Conservation (phyloP, 1,139 yeast genomes). For the Yamadazyma membranifaciens region DNA sequence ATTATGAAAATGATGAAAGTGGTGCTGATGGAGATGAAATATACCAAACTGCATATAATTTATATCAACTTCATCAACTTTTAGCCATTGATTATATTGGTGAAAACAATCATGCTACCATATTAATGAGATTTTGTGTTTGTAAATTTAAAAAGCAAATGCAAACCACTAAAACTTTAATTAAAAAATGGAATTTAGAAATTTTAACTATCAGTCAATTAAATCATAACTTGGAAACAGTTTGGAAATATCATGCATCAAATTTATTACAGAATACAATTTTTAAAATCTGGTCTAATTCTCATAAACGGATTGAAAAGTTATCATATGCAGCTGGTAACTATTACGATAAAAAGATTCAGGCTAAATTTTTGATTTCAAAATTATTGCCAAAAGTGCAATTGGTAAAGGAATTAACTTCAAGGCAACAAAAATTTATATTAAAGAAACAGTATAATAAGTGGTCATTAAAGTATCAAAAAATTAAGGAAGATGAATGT, state of each 20-base stretch:
- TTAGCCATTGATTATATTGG: slow-evolving; percentile 11
- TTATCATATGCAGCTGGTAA: slow-evolving; percentile 10
- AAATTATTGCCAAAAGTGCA: slow-evolving; percentile 11
- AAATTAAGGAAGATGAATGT: no score
- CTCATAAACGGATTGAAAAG: slow-evolving; percentile 1
- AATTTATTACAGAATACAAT: not conserved
- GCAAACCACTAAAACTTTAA: slow-evolving; percentile 4
- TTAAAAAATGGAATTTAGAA: slow-evolving; percentile 20
- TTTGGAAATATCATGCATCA: slow-evolving; percentile 10
- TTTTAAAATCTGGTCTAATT: slow-evolving; percentile 11
- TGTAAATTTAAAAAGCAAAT: slow-evolving; percentile 13
- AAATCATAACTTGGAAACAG: slow-evolving; percentile 7
- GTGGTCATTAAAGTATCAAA: slow-evolving; percentile 8
- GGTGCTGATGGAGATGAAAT: slow-evolving; percentile 19
- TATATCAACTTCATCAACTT: slow-evolving; percentile 23
- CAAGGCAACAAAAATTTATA: not conserved
- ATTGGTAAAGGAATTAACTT: not conserved
- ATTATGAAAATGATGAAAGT: slow-evolving; percentile 30
- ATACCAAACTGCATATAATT: slow-evolving; percentile 21
- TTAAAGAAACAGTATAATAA: slow-evolving; percentile 3
- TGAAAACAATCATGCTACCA: slow-evolving; percentile 14
- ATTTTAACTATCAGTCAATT: slow-evolving; percentile 10
- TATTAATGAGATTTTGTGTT: slow-evolving; percentile 29
- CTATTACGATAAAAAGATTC: slow-evolving; percentile 12
- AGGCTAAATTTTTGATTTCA: slow-evolving; percentile 10